A percentile compares a stretch with the other conserved stretches of the same genome.
These are phyloP conservation scores for Syncephalastrum contaminatum DNA, from an alignment of 371 early-diverging fungal genomes.

Conservation along the genomic window DNA sequence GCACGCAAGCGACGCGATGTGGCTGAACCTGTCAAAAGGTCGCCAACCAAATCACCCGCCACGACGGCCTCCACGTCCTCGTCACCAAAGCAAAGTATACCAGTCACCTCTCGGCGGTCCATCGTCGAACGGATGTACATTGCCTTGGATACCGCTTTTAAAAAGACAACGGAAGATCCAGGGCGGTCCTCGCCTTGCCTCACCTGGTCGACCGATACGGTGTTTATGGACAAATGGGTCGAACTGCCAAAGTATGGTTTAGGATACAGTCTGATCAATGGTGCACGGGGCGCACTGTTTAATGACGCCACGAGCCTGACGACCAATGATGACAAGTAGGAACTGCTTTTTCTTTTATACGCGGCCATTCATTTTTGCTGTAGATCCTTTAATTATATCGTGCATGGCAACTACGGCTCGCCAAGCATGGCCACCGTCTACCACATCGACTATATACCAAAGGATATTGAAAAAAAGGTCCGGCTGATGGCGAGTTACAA, in stretches of 20 bases:
- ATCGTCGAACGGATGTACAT: background rate
- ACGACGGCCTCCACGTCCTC: background rate
- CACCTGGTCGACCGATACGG: conserved; percentile 11
- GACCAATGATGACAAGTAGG: conserved; percentile 56
- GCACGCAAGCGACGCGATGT: conserved; percentile 13
- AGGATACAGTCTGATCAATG: conserved; percentile 82
- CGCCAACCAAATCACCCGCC: too few relatives aligned
- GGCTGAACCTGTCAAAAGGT: background rate
- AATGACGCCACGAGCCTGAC: conserved; percentile 79
- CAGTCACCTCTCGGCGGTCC: background rate
- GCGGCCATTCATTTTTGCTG: background rate
- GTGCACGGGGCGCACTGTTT: conserved; percentile 79
- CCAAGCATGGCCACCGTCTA: background rate
- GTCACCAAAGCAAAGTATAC: background rate
- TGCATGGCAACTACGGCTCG: conserved; percentile 1
- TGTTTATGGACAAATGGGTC: conserved; percentile 81
- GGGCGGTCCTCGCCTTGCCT: too few relatives aligned
- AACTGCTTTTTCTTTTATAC: conserved; percentile 3
- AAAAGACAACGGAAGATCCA: conserved; percentile 6
- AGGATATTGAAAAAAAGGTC: conserved; percentile 66
- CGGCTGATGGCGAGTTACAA: conserved; percentile 61
- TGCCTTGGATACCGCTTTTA: conserved; percentile 5
- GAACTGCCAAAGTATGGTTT: conserved; percentile 83
- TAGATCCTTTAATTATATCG: conserved; percentile 9
- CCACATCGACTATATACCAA: conserved; percentile 45